phyloP scores from a whole-genome alignment of 495 filamentous ascomycete species.

The Neurospora pannonica region DNA sequence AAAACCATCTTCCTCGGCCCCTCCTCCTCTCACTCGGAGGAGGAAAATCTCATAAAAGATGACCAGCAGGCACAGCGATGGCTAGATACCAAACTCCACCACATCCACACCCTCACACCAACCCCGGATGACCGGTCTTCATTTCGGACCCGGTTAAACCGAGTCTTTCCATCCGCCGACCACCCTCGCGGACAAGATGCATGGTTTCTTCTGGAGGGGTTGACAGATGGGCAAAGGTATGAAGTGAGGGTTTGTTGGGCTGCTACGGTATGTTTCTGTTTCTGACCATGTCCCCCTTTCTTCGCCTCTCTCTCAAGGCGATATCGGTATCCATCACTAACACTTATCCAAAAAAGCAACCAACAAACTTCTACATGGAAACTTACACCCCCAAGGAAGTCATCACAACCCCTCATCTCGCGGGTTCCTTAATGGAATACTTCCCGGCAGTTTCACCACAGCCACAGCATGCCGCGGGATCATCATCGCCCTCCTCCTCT shows the following conservation, averaged over 20 bases:
- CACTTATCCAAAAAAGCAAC: slow-evolving; percentile 52
- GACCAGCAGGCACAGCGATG: neutral
- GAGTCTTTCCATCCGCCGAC: slow-evolving; percentile 51
- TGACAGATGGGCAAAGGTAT: slow-evolving; percentile 67
- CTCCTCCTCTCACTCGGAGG: slow-evolving; percentile 29
- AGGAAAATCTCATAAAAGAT: neutral
- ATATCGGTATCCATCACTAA: slow-evolving; percentile 1
- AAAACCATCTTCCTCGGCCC: slow-evolving; percentile 86
- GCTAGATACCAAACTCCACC: slow-evolving; percentile 4
- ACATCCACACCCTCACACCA: slow-evolving; percentile 56
- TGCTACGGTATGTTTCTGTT: slow-evolving; percentile 42
- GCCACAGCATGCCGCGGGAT: neutral
- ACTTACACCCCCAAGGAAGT: slow-evolving; percentile 50
- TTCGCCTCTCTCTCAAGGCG: neutral
- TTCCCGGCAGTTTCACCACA: slow-evolving; percentile 21
- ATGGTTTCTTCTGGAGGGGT: slow-evolving; percentile 76
- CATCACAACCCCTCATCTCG: slow-evolving; percentile 49
- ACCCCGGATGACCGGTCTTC: slow-evolving; percentile 25
- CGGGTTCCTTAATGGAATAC: slow-evolving; percentile 55
- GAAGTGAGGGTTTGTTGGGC: slow-evolving; percentile 92
- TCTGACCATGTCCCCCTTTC: neutral
- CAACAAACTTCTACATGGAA: slow-evolving; percentile 66
- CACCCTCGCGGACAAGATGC: slow-evolving; percentile 52
- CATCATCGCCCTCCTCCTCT: slow-evolving; percentile 52
- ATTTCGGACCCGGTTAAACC: slow-evolving; percentile 51